phyloP scores from a whole-genome alignment of 768 basidiomycete species.

The Boletus bicolor region DNA sequence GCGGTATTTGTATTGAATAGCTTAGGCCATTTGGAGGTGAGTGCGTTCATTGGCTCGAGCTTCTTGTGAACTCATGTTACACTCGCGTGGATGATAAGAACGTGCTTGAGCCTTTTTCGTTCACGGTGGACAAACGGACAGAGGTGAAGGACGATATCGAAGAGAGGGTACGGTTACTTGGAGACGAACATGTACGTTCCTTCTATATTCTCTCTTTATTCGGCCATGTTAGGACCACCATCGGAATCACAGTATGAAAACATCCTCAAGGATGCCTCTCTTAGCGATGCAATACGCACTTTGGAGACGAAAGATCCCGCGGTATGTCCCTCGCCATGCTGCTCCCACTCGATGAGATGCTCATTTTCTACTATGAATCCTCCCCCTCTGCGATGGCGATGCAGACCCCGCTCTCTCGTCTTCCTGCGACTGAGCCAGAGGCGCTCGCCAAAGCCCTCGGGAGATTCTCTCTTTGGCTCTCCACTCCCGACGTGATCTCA shows the following conservation, averaged over 20 bases:
- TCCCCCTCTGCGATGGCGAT: no score
- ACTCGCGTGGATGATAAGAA: constrained; percentile 37
- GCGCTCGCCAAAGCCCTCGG: constrained; percentile 60
- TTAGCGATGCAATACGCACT: constrained; percentile 23
- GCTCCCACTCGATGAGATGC: not conserved
- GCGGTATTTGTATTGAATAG: constrained; percentile 86
- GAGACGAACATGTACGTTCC: constrained; percentile 76
- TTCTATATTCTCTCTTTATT: not conserved
- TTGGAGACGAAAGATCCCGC: constrained; percentile 25
- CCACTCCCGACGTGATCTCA: constrained; percentile 74
- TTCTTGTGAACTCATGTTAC: not conserved
- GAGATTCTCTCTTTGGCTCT: constrained; percentile 82
- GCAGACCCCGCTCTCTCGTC: constrained; percentile 72
- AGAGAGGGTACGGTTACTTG: constrained; percentile 57
- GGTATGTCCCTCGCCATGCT: constrained; percentile 6
- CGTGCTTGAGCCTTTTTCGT: constrained; percentile 63
- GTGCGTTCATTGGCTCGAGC: constrained; percentile 17
- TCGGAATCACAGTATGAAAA: constrained; percentile 11
- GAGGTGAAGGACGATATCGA: constrained; percentile 61
- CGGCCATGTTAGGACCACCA: no score
- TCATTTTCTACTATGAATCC: not conserved
- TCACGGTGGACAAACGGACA: constrained; percentile 59
- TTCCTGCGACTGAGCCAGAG: constrained; percentile 58
- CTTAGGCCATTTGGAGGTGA: constrained; percentile 74
- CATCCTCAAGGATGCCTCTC: constrained; percentile 28